These are phyloP conservation scores for Flueggea neowawraea DNA, from an alignment of 441 rosid species.

Conservation along the genomic window DNA sequence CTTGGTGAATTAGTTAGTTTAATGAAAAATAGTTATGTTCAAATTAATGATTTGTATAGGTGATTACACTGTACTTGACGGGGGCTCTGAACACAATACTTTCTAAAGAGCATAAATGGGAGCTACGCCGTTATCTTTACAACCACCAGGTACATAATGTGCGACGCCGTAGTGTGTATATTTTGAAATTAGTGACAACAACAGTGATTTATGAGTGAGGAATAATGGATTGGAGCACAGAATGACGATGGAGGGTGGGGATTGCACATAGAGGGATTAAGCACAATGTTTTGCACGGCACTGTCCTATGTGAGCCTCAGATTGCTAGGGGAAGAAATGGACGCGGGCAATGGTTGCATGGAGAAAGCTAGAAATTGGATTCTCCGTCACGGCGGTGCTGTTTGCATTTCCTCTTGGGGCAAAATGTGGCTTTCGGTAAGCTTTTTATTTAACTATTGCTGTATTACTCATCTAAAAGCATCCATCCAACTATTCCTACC, in stretches of 20 bases:
- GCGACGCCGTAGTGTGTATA: neutral
- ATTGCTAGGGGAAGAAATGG: slow-evolving; percentile 52
- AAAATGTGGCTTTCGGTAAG: slow-evolving; percentile 75
- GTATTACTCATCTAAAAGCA: too few species aligned
- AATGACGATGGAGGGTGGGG: slow-evolving; percentile 89
- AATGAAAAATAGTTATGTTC: too few species aligned
- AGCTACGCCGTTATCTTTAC: slow-evolving; percentile 86
- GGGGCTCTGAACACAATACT: slow-evolving; percentile 82
- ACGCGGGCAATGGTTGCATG: slow-evolving; percentile 54
- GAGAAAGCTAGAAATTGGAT: slow-evolving; percentile 63
- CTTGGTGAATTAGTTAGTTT: too few species aligned
- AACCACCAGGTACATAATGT: slow-evolving; percentile 55
- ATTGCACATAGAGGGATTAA: slow-evolving; percentile 58
- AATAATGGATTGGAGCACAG: slow-evolving; percentile 28
- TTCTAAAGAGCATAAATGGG: slow-evolving; percentile 66
- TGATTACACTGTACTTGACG: slow-evolving; percentile 69
- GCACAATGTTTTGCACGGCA: slow-evolving; percentile 60
- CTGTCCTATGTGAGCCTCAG: slow-evolving; percentile 52
- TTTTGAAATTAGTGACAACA: neutral
- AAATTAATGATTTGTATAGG: too few species aligned
- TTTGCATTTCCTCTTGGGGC: slow-evolving; percentile 66
- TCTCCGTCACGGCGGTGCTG: slow-evolving; percentile 44
- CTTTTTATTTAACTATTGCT: slow-evolving; percentile 7
- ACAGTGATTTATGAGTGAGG: neutral
- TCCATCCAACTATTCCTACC: too few species aligned